These are phyloP conservation scores for Phaeotremella skinneri DNA, from an alignment of 768 basidiomycete species.

Conservation along the genomic window DNA sequence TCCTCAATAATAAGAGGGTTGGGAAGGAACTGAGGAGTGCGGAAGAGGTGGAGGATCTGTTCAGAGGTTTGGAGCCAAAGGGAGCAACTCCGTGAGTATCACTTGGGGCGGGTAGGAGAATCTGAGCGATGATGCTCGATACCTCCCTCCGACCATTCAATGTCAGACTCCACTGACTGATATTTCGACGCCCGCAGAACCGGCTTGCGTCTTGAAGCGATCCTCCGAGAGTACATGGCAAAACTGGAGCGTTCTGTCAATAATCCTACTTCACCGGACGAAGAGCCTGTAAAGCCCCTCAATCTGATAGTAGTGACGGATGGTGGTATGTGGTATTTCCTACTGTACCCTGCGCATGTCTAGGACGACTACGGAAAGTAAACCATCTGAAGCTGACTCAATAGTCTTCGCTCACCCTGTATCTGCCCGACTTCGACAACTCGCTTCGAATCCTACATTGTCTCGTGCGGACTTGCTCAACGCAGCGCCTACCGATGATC, in stretches of 20 bases:
- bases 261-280: slow-evolving; percentile 10
- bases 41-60: slow-evolving; percentile 45
- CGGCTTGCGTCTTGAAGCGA: slow-evolving; percentile 38
- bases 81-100: slow-evolving; percentile 45
- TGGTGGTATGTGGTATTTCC: slow-evolving; percentile 30
- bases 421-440: slow-evolving; percentile 13
- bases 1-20: slow-evolving; percentile 43
- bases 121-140: neutral
- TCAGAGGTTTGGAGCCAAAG: slow-evolving; percentile 39
- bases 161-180: neutral
- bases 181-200: slow-evolving; percentile 15
- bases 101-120: neutral
- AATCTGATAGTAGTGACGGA: slow-evolving; percentile 46
- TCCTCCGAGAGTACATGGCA: slow-evolving; percentile 43
- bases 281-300: slow-evolving; percentile 42
- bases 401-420: slow-evolving; percentile 33
- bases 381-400: slow-evolving; percentile 7
- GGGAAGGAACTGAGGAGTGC: slow-evolving; percentile 40
- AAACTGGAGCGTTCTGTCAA: slow-evolving; percentile 32
- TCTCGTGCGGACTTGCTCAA: slow-evolving; percentile 26
- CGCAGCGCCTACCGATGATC: slow-evolving; percentile 54
- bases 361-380: neutral
- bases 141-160: neutral
- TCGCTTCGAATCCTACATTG: slow-evolving; percentile 6
- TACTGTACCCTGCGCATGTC: neutral